Conservation (phyloP, 768 basidiomycete genomes). For the Suillus luteus region DNA sequence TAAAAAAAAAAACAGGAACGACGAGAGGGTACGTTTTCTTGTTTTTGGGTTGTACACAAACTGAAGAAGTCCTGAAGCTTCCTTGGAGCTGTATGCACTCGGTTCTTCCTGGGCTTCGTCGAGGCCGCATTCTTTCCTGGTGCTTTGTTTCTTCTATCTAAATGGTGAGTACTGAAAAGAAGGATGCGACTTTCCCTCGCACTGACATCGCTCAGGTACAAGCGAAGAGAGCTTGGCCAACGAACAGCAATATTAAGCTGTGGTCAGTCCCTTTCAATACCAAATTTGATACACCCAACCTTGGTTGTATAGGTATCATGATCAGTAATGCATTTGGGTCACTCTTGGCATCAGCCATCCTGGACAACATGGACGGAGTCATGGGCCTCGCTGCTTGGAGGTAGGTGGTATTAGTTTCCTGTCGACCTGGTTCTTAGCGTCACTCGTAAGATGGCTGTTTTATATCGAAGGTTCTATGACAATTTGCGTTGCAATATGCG, state of each 20-base stretch:
- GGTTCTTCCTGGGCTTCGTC: constrained; percentile 80
- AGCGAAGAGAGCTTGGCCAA: constrained; percentile 65
- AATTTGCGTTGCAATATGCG: constrained; percentile 47
- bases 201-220: constrained; percentile 69
- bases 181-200: constrained; percentile 38
- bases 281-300: not conserved
- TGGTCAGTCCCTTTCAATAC: constrained; percentile 25
- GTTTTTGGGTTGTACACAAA: not conserved
- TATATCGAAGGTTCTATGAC: constrained; percentile 66
- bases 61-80: constrained; percentile 44
- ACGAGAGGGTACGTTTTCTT: constrained; percentile 36
- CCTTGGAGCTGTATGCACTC: constrained; percentile 59
- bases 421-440: not conserved
- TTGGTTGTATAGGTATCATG: constrained; percentile 44
- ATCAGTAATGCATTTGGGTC: constrained; percentile 84
- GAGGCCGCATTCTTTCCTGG: constrained; percentile 75
- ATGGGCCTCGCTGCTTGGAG: constrained; percentile 75
- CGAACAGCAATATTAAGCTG: constrained; percentile 69
- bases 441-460: constrained; percentile 63
- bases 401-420: constrained; percentile 34
- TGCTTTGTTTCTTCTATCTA: constrained; percentile 42
- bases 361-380: constrained; percentile 69
- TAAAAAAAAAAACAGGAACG: constrained; percentile 34
- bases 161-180: constrained; percentile 34
- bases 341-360: constrained; percentile 74